Base-by-base conservation (phyloP, 352 stramenopile species). In the Phytopythium kandeliae region DNA sequence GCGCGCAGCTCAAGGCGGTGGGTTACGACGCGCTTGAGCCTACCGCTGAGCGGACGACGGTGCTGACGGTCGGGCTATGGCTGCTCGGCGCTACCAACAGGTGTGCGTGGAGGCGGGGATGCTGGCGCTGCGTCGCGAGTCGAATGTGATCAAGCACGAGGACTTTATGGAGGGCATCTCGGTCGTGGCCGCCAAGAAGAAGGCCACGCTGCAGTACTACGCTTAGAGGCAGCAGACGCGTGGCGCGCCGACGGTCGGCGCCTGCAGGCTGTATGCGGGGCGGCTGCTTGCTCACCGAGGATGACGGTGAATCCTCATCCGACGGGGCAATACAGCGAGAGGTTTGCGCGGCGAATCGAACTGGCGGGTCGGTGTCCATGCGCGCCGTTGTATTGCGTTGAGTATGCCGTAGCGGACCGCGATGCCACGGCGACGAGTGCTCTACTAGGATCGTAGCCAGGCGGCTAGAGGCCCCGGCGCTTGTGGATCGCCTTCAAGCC, bases 151-250 rank as follows among this genome's bases (percentile, higher is more conserved):
- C 57, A 93, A 98, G 62, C 96, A 99, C 74, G 95, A 99, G 68
- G 96, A 99, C 75, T 99, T 99, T 67, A 98, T 99, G 86, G 97
- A 99, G 65, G 97, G 90, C n/a, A 99, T 99, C 66, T 96, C 81
- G 34, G 93, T 98, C 38, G 97, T 99, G 24, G 72, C 92, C 30
- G 95, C 96, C 49, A 99, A 99, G 74, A 98, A 99, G 82, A 99
- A 98, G 78, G 87, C 93, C 36, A 97, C 78, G 57, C 74, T 98
- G 67, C 91, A 98, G 71, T 98, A 98, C 68, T 99, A 98, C 75
- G 93, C 95, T 46, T 98, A 97, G 64, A 64, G 19, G 44, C 33
- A 12, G 33, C 28, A 9, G 28, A 4, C 33, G 33, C 10, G 33
- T 36, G 28, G 4, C 33, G 33, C 10, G 33, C 16, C 33, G 33